Evolutionary conservation across 2,329 filamentous ascomycete species (phyloP), one percentile per base, ranked within the genome.

Genomic region (Botryotinia globosa): DNA sequence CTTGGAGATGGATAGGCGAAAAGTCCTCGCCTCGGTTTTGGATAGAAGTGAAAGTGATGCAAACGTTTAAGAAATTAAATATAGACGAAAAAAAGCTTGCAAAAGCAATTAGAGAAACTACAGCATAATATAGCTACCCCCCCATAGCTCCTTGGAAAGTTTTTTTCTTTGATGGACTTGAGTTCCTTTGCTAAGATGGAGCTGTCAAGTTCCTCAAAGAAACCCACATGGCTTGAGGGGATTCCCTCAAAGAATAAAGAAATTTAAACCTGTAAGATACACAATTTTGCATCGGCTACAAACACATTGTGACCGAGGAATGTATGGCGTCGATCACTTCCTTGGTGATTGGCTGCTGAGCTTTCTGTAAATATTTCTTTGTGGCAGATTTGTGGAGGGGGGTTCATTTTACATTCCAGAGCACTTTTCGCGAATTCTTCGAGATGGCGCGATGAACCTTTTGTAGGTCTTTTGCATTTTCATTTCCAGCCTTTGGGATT

Each of bases 221-320:
- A 67, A 29, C 18, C 16, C 48, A 56, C 34, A 29, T 68, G 34
- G 64, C 64, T 67, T 67, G 45, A 67, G 64, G 45, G 16, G 34
- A 7, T 68, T 56, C 34, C 2, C 48, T 68, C 48, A 56, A 68
- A 42, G 48, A 68, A 56, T 32, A 68, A 68, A 68, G 65, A 68
- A 22, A 8, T 39, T 6, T 12, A 6, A 25, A 29, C 10, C 32
- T 67, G 45, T 51, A 4, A 51, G n/a, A 45, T 54, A 22, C 20
- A 42, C 18, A 42, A 12, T 22, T 54, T 56, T 67, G 5, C 20
- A 22, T 56, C 48, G 65, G 65, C 65, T 56, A 68, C 65, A 68
- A 68, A 68, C 65, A 68, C 65, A 68, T 68, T 68, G 65, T 68
- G 65, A 56, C 48, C 48, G 65, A 68, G 65, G 65, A 68, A 68